Evolutionary conservation across 257 asterid species (phyloP), one percentile per base, ranked within the genome.

Genomic region (Fraxinus quadrangulata): DNA sequence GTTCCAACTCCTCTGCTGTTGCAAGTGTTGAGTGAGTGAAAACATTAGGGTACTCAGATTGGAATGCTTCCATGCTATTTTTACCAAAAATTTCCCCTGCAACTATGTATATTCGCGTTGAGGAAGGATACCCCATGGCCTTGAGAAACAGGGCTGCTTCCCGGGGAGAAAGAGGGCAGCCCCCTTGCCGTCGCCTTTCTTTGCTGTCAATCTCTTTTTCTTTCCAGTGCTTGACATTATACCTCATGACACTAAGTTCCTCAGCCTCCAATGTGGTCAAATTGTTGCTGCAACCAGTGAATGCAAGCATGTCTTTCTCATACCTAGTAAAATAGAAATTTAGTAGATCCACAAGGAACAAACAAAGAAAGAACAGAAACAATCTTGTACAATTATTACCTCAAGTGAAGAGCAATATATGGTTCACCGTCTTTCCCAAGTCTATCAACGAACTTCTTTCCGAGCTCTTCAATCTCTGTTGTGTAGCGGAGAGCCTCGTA

Each of bases 241-340:
- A 89, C 86, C 99, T 88, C 99, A 96, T 94, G 9, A 14, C 39
- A 24, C 90, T 89, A 67, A 96, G 97, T 80, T 93, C 96, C 84
- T 89, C 92, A 0, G 95, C 91, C 84, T 96, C 99, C 5, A 45
- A 28, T 4, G 82, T 56, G 0, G 93, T 89, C 73, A 96, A 88
- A 66, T 96, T 96, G 78, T 93, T 91, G 92, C 89, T 92, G 86
- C 99, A 96, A 10, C 99, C 99, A 0, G 98, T 96, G 88, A 96
- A 96, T 6, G 99, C 97, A 12, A 96, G 95, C 99, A 96, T 94
- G 84, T 96, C 99, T 79, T 96, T 94, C 79, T 96, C 99, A 12
- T 93, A 96, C 78, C 99, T 96, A 87, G 75, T 10, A 5, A 42
- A 49, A 31, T 19, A 47, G 3, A 34, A 71, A 9, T 11, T 37